Evolutionary conservation across 2,329 filamentous ascomycete genomes (phyloP).

Genomic region (Acephala macrosclerotiorum): DNA sequence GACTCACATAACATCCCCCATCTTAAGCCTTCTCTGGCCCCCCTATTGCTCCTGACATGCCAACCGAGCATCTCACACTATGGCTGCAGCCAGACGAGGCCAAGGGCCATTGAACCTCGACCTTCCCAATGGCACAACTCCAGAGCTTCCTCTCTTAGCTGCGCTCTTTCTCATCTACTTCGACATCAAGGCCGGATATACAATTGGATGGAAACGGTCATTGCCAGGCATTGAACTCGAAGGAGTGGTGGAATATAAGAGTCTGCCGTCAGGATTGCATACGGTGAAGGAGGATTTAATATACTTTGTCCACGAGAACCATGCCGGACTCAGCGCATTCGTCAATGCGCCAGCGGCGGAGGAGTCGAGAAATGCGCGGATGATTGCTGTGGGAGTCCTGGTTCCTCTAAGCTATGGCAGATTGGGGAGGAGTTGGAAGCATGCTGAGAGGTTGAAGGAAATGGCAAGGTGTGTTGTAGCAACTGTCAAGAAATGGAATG

Average conservation of each 20-base stretch:
- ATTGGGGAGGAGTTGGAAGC: conserved; percentile 87
- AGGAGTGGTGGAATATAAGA: conserved; percentile 94
- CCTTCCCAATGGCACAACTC: conserved; percentile 39
- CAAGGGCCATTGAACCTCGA: conserved; percentile 43
- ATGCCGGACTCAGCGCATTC: conserved; percentile 92
- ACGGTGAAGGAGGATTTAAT: conserved; percentile 87
- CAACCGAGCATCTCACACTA: conserved; percentile 27
- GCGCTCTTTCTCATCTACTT: conserved; percentile 91
- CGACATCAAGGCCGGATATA: conserved; percentile 91
- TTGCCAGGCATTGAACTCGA: conserved; percentile 76
- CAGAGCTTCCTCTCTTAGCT: conserved; percentile 68
- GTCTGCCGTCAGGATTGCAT: conserved; percentile 90
- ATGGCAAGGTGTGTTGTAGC: conserved; percentile 68
- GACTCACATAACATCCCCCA: neutral
- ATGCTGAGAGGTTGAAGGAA: conserved; percentile 77
- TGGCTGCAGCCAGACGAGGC: conserved; percentile 44
- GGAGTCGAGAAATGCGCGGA: conserved; percentile 83
- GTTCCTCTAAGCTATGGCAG: conserved; percentile 87
- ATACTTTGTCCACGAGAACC: conserved; percentile 88
- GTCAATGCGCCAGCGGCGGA: conserved; percentile 83
- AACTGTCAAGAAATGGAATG: neutral
- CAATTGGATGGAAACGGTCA: conserved; percentile 86
- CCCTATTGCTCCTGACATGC: conserved; percentile 27
- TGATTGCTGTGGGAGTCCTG: conserved; percentile 90
- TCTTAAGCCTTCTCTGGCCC: neutral